Percentiles rank a stretch among this genome's conserved stretches.
Evolutionary conservation across 2,329 filamentous ascomycete species (phyloP).

Genomic region (Fusarium sp.): DNA sequence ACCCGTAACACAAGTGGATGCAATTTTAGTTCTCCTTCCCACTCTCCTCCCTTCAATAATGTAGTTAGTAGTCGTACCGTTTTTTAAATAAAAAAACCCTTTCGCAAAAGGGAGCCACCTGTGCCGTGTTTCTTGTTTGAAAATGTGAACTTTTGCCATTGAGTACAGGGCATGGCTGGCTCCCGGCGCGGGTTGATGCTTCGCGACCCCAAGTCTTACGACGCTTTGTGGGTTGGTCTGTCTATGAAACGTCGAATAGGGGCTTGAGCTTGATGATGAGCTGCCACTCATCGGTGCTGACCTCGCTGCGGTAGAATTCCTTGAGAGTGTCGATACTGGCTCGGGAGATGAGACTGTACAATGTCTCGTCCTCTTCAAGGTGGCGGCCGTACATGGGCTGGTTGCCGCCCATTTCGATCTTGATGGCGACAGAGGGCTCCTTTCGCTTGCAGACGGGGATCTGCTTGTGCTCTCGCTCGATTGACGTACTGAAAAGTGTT

Average conservation of each 20-base stretch:
- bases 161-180: background rate
- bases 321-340: conserved; percentile 94
- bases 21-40: conserved; percentile 9
- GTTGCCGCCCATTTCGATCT: conserved; percentile 92
- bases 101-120: conserved; percentile 9
- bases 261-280: conserved; percentile 96
- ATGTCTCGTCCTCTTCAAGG: conserved; percentile 85
- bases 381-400: conserved; percentile 96
- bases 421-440: conserved; percentile 95
- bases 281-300: conserved; percentile 91
- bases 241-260: conserved; percentile 84
- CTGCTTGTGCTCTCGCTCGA: conserved; percentile 97
- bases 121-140: background rate
- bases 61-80: conserved; percentile 9
- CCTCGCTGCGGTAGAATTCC: conserved; percentile 90
- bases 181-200: conserved; percentile 15
- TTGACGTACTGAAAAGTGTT: conserved; percentile 74
- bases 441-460: conserved; percentile 93
- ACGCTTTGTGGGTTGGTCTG: background rate
- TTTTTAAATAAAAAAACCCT: too few species aligned
- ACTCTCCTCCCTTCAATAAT: conserved; percentile 4
- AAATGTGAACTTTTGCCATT: conserved; percentile 1
- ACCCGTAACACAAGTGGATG: conserved; percentile 20
- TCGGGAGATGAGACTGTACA: conserved; percentile 90
- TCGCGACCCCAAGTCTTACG: background rate